Percentiles rank a stretch among this genome's conserved stretches.
Evolutionary conservation across 441 rosid species (phyloP).

Genomic region (Gossypium gossypioides): DNA sequence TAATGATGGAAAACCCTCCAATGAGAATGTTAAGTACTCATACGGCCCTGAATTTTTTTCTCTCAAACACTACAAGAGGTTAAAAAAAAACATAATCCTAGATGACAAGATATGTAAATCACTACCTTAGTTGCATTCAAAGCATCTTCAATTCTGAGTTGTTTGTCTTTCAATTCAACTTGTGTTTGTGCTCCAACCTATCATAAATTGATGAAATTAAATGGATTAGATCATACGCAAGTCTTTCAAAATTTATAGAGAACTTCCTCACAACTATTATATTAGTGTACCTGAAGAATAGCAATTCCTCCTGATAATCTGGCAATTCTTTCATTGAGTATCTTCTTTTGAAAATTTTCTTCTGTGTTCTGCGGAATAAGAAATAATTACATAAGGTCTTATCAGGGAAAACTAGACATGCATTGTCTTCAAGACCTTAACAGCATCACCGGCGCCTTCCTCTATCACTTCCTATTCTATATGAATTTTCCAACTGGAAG

Average conservation of each 20-base stretch:
- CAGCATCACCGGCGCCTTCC: neutral
- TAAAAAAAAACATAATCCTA: neutral
- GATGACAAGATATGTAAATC: neutral
- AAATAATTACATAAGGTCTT: neutral
- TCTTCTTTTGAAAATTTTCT: constrained; percentile 59
- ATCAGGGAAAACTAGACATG: neutral
- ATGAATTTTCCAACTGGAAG: neutral
- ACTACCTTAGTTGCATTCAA: constrained; percentile 84
- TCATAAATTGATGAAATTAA: constrained; percentile 15
- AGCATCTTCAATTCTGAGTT: constrained; percentile 81
- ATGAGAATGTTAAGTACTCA: neutral
- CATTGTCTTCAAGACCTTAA: neutral
- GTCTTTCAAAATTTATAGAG: neutral
- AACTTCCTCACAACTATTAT: constrained; percentile 3
- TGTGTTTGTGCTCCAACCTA: constrained; percentile 90
- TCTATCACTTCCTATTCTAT: neutral
- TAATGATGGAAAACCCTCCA: neutral
- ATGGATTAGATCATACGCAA: neutral
- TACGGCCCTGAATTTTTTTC: neutral
- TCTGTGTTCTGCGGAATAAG: constrained; percentile 49
- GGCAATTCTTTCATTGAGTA: constrained; percentile 75
- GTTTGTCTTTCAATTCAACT: constrained; percentile 82
- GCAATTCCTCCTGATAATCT: constrained; percentile 79
- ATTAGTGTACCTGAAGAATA: constrained; percentile 53
- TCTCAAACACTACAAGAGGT: neutral